Evolutionary conservation across 345 rosid species (phyloP), one percentile per base, ranked within the genome.

Genomic region (Kandelia obovata): DNA sequence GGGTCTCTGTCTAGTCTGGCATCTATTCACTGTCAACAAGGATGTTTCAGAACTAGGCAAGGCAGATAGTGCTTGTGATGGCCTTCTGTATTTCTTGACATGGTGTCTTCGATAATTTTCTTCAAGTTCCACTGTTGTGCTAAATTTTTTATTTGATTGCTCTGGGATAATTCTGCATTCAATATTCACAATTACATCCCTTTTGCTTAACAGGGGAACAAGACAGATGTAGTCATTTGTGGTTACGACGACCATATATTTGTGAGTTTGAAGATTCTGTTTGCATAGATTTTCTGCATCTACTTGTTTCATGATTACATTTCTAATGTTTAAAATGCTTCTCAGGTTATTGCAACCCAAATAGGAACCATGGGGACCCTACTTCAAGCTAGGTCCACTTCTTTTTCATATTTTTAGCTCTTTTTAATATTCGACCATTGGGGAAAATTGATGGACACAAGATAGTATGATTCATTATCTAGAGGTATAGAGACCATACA

Each of bases 361-460:
- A 84, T 91, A 67, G 98, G 91, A 81, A 79, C 89, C 43, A 84
- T 93, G 97, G 98, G 97, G 53, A 89, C 98, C 15, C 78, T 91
- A 66, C 78, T 93, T 58, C 92, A 86, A 52, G 97, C 98, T 70
- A 90, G 93, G 92, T 88, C 60, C 74, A 77, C 30, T 21, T 25
- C 1, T 62, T 51, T 27, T 43, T 2, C 0, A 43, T 43, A 13
- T 13, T 43, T 43, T 43, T 43, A 15, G 19, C 5, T 43, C 49
- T 43, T 43, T 43, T 43, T 11, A 43, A 43, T 43, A 43, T 13
- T 43, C 17, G 13, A 43, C 17, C 49, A 13, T 13, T 13, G 3
- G 49, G 49, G 49, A 43, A 43, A 11, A 0, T 43, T 43, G 49
- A 39, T 39, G 47, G 47, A 39, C 16, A 11, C 47, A 39, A 39